Evolutionary conservation across 306 rosid species (phyloP).

Genomic region (Argentina anserina): DNA sequence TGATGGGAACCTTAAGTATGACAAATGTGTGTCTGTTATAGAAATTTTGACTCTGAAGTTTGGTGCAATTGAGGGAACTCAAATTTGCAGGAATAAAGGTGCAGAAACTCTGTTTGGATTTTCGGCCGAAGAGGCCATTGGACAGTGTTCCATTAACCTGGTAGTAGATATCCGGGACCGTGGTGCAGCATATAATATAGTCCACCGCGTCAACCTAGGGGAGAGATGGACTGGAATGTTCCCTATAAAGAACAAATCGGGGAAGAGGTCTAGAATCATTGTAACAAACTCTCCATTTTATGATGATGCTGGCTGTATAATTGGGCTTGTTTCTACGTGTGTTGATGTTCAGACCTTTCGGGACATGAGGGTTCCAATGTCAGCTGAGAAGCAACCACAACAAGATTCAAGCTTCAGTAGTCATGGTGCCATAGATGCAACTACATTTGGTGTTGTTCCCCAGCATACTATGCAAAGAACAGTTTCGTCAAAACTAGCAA

Average conservation of each 20-base stretch:
- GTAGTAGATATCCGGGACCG: constrained; percentile 58
- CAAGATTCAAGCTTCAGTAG: constrained; percentile 31
- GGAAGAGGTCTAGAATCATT: constrained; percentile 52
- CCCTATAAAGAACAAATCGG: constrained; percentile 63
- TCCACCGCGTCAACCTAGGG: constrained; percentile 53
- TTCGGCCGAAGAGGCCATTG: constrained; percentile 77
- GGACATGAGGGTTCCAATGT: constrained; percentile 48
- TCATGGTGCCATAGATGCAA: constrained; percentile 37
- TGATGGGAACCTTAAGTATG: neutral
- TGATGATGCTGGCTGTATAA: constrained; percentile 59
- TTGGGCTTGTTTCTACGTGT: constrained; percentile 72
- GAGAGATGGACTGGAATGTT: constrained; percentile 91
- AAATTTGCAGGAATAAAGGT: constrained; percentile 72
- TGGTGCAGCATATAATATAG: constrained; percentile 42
- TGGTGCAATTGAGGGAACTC: constrained; percentile 17
- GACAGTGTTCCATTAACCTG: constrained; percentile 55
- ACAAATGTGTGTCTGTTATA: neutral
- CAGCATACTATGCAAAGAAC: too few relatives aligned
- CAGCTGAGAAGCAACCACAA: constrained; percentile 31
- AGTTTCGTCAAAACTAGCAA: too few relatives aligned
- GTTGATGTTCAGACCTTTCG: constrained; percentile 61
- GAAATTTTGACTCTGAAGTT: neutral
- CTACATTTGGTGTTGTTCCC: too few relatives aligned
- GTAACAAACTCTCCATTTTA: constrained; percentile 69
- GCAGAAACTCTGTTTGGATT: constrained; percentile 81